Percentiles rank a stretch among this genome's conserved stretches.
These are phyloP conservation scores for Fonsecaea monophora DNA, from an alignment of 2,329 filamentous ascomycete species.

Conservation along the genomic window DNA sequence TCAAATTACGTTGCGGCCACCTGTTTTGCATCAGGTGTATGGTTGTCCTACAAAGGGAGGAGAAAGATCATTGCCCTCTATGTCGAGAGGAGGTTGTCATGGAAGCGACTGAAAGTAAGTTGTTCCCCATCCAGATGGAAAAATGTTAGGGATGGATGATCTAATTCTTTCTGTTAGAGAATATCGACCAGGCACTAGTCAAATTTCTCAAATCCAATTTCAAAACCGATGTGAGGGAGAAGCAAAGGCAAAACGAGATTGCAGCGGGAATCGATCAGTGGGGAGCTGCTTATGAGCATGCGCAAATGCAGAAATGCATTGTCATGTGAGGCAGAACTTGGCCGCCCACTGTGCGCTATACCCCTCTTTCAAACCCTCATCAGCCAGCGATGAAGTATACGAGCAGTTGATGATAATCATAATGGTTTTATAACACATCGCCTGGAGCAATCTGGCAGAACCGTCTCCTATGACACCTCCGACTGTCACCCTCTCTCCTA, in stretches of 20 bases:
- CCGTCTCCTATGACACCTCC: no score
- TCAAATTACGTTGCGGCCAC: constrained; percentile 76
- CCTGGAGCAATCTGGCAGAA: not conserved
- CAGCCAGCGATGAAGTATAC: not conserved
- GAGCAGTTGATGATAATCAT: not conserved
- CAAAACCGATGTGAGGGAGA: constrained; percentile 71
- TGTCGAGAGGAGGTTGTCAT: constrained; percentile 76
- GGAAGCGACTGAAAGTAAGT: constrained; percentile 64
- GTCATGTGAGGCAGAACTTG: constrained; percentile 37
- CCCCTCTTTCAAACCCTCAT: not conserved
- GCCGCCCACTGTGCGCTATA: not conserved
- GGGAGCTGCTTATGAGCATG: constrained; percentile 65
- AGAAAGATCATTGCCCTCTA: constrained; percentile 73
- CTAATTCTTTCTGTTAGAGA: constrained; percentile 47
- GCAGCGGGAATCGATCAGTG: constrained; percentile 77
- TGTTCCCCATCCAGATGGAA: not conserved
- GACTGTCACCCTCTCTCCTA: no score
- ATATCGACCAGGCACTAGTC: constrained; percentile 72
- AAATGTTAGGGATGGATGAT: constrained; percentile 50
- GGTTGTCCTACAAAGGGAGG: constrained; percentile 76
- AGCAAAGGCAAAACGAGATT: constrained; percentile 73
- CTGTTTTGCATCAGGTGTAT: constrained; percentile 85
- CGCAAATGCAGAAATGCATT: constrained; percentile 48
- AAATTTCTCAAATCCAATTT: constrained; percentile 78
- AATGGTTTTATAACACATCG: not conserved